Conservation (phyloP, 805 yeast species). For the Isabelozyma rhagii region DNA sequence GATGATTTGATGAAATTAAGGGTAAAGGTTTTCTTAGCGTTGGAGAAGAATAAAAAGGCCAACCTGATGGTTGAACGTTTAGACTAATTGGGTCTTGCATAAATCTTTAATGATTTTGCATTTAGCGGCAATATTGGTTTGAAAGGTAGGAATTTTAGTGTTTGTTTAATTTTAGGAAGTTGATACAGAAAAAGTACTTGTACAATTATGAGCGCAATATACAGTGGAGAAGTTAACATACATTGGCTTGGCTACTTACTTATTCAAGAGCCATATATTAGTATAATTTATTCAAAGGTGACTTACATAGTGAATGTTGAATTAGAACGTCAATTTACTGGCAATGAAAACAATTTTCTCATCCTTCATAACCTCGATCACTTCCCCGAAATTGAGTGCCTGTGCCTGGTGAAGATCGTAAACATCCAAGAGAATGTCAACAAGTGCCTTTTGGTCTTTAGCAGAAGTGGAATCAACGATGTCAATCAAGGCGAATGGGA, state of each 20-base stretch:
- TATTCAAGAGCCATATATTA: too few species aligned
- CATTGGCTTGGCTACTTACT: too few species aligned
- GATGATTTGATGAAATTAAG: slow-evolving; percentile 59
- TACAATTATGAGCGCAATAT: too few species aligned
- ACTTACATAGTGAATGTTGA: too few species aligned
- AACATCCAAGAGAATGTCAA: neutral
- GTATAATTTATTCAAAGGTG: too few species aligned
- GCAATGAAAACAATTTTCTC: neutral
- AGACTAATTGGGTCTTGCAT: slow-evolving; percentile 3
- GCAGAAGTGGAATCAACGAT: neutral
- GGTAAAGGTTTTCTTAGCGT: slow-evolving; percentile 35
- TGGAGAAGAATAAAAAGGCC: slow-evolving; percentile 8
- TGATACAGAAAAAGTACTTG: too few species aligned
- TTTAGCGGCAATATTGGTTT: too few species aligned
- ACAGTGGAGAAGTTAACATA: too few species aligned
- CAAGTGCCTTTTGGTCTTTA: neutral
- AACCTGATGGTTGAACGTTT: slow-evolving; percentile 1
- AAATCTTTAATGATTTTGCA: too few species aligned
- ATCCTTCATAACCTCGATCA: neutral
- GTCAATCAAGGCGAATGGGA: neutral
- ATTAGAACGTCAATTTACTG: neutral
- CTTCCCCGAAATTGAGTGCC: neutral
- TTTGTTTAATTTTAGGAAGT: too few species aligned
- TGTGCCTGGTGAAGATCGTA: neutral
- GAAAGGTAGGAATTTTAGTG: too few species aligned